Base-by-base conservation (phyloP, 2,329 filamentous ascomycete species). In the Colletotrichum truncatum region DNA sequence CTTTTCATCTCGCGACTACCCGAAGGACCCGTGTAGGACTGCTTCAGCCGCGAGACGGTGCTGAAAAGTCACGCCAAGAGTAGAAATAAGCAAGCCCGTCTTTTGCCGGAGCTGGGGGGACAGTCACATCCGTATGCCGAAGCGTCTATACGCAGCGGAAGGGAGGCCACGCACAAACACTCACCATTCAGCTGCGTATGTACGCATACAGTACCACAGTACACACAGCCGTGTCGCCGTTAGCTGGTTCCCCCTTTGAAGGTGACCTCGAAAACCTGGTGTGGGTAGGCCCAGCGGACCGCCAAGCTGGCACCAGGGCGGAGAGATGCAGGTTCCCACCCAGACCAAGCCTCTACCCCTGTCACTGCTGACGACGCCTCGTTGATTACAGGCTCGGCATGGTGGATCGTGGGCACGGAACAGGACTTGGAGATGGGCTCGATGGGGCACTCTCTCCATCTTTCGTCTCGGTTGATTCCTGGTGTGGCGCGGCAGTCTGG, bases 381-480 rank as follows among this genome's bases (percentile, higher is more conserved):
- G 57, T 55, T 65, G 49, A 65, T 65, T 65, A 65, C 62, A 55
- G 62, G 56, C 62, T 65, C 49, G 62, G 62, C 62, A 23, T 61
- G 34, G 62, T 65, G 62, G 62, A 54, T 61, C 56, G 32, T 62
- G 56, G 48, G 39, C 46, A 48, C 56, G 12, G 55, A 23, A 39
- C 25, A 52, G 48, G 25, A 34, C 41, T 30, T 60, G 60, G 30
- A 21, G 52, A 55, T 39, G 39, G 52, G 52, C 8, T 32, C 23
- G 59, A 25, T 38, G 56, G 39, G 14, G 56, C 45, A 14, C 26
- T 23, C 16, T 43, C 25, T 59, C 46, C 18, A 16, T 4, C 16
- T 6, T 38, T 36, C 54, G 36, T 34, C 53, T 51, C 38, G 56
- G 56, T 43, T 49, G 43, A 11, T 45, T 54, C 6, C 32, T 46